Evolutionary conservation across 2,329 filamentous ascomycete genomes (phyloP).

Genomic region (Pseudogymnoascus sp.): DNA sequence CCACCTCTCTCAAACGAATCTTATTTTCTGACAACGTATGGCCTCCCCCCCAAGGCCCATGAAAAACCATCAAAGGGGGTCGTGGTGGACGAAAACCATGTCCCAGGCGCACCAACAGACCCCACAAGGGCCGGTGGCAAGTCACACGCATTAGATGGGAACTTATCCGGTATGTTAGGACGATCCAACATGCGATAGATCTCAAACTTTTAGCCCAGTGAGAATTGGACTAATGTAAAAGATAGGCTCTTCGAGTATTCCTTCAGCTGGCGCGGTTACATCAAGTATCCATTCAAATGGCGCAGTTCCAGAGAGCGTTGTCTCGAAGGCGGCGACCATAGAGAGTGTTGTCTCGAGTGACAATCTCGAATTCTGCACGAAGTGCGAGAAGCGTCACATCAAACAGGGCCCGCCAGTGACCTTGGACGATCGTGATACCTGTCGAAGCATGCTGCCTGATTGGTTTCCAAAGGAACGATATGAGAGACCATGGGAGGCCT

Average conservation of each 20-base stretch:
- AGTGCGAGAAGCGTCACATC: conserved; percentile 22
- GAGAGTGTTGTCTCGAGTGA: neutral
- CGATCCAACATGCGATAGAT: neutral
- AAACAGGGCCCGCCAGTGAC: conserved; percentile 17
- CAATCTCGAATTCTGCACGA: conserved; percentile 18
- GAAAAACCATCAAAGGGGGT: neutral
- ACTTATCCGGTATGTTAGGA: neutral
- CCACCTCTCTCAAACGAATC: neutral
- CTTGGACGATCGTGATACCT: conserved; percentile 21
- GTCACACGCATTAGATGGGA: neutral
- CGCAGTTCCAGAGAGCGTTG: conserved; percentile 1
- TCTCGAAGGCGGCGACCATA: conserved; percentile 11
- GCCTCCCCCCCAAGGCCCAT: neutral
- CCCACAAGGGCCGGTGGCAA: too few relatives aligned
- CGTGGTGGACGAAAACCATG: neutral
- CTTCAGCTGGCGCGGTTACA: neutral
- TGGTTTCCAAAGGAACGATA: conserved; percentile 21
- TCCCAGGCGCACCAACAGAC: neutral
- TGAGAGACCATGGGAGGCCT: conserved; percentile 17
- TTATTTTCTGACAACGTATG: neutral
- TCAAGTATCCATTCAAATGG: neutral
- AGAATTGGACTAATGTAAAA: neutral
- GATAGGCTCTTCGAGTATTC: neutral
- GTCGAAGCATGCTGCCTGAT: conserved; percentile 20
- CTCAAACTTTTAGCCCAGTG: neutral